Conservation (phyloP, 2,329 filamentous ascomycete species). For the Sarocladium strictum region DNA sequence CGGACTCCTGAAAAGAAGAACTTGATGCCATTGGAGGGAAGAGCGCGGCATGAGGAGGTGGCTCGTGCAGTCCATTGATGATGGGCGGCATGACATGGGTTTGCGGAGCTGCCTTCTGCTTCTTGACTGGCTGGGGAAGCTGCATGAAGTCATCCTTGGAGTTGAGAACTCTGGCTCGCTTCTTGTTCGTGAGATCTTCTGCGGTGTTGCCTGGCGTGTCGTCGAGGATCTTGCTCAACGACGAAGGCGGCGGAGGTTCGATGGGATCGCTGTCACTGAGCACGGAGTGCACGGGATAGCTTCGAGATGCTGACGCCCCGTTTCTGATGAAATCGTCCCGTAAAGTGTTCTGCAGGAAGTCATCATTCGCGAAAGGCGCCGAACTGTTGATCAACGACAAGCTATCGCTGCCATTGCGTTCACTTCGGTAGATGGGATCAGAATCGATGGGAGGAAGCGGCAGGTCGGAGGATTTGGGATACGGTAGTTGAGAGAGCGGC, state of each 20-base stretch:
- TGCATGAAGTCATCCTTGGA: conserved; percentile 58
- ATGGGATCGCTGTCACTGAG: conserved; percentile 31
- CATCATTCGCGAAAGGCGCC: conserved; percentile 8
- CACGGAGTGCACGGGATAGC: conserved; percentile 33
- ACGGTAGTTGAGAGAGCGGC: conserved; percentile 42
- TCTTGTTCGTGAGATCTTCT: conserved; percentile 47
- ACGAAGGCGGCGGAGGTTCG: conserved; percentile 34
- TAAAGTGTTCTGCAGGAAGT: neutral
- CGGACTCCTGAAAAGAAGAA: conserved; percentile 43
- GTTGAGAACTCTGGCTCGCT: conserved; percentile 41
- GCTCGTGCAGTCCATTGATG: conserved; percentile 58
- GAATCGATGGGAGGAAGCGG: conserved; percentile 48
- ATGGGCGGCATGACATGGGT: conserved; percentile 54
- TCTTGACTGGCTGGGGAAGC: conserved; percentile 58
- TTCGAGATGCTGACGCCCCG: neutral
- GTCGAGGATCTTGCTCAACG: conserved; percentile 40
- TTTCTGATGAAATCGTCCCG: neutral
- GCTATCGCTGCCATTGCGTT: conserved; percentile 28
- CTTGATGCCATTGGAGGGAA: conserved; percentile 57
- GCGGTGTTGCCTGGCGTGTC: conserved; percentile 34
- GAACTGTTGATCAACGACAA: conserved; percentile 12
- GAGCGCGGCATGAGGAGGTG: conserved; percentile 53
- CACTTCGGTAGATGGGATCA: conserved; percentile 29
- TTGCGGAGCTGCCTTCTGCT: conserved; percentile 54
- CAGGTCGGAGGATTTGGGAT: conserved; percentile 36